These are phyloP conservation scores for Scutellaria galericulata DNA, from an alignment of 257 asterid genomes.

Conservation along the genomic window DNA sequence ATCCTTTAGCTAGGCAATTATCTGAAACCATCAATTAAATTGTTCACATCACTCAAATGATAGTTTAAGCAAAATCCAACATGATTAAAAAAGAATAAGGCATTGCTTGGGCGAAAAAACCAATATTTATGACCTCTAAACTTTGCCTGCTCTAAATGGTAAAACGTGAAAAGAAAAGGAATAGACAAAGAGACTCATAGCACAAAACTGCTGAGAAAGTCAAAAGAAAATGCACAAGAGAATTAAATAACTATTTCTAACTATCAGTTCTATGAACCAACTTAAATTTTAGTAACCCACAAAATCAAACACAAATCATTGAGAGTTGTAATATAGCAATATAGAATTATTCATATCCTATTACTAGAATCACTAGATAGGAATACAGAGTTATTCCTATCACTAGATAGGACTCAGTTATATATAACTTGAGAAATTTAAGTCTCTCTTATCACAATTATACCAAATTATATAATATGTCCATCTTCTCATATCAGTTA, in stretches of 20 bases:
- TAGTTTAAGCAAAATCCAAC: constrained; percentile 13
- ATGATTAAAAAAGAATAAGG: neutral
- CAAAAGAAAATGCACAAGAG: constrained; percentile 2
- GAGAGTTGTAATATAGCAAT: neutral
- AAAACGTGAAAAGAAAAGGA: neutral
- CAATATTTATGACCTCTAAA: constrained; percentile 5
- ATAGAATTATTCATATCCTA: neutral
- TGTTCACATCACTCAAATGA: constrained; percentile 4
- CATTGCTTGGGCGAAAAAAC: neutral
- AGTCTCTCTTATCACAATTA: neutral
- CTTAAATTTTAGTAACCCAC: neutral
- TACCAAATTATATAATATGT: neutral
- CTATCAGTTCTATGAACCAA: neutral
- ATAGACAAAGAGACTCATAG: neutral
- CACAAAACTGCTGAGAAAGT: neutral
- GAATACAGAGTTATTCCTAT: neutral
- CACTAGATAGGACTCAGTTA: neutral
- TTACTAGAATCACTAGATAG: neutral
- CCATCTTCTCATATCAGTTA: neutral
- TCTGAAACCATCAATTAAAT: constrained; percentile 55
- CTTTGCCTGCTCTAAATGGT: neutral
- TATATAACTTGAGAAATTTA: neutral
- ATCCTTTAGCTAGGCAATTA: constrained; percentile 75
- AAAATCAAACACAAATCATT: neutral
- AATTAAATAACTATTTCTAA: neutral